These are phyloP conservation scores for Penicillium subrubescens DNA, from an alignment of 495 filamentous ascomycete species.

Conservation along the genomic window DNA sequence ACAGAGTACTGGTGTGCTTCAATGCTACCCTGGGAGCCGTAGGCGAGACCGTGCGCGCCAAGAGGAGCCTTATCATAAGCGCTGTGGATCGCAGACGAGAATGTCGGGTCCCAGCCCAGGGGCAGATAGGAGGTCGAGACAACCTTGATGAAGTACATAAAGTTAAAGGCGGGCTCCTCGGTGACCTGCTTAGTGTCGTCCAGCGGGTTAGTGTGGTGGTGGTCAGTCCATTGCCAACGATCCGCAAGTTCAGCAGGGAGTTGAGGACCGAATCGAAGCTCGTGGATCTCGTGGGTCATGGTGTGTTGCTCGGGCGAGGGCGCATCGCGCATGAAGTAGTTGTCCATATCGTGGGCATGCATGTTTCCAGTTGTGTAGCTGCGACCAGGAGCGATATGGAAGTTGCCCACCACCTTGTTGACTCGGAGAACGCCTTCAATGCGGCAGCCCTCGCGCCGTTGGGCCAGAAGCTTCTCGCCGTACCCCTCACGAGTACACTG, in stretches of 20 bases:
- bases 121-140: conserved; percentile 94
- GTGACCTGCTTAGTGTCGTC: conserved; percentile 79
- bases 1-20: conserved; percentile 99
- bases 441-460: conserved; percentile 90
- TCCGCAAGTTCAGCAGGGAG: conserved; percentile 71
- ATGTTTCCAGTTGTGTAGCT: conserved; percentile 92
- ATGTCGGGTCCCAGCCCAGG: conserved; percentile 70
- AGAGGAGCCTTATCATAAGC: conserved; percentile 58
- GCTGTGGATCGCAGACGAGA: conserved; percentile 47
- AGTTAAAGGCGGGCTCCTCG: conserved; percentile 83
- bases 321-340: conserved; percentile 70
- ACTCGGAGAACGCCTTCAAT: conserved; percentile 91
- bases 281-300: conserved; percentile 88
- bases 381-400: conserved; percentile 95
- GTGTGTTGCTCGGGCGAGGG: conserved; percentile 67
- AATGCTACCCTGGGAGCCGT: conserved; percentile 70
- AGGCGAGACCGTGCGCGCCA: conserved; percentile 60
- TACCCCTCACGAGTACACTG: conserved; percentile 97
- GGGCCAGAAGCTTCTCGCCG: conserved; percentile 77
- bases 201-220: conserved; percentile 91
- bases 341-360: conserved; percentile 96
- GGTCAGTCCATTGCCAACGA: conserved; percentile 80
- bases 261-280: conserved; percentile 90
- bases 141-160: conserved; percentile 99
- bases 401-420: conserved; percentile 98